These are phyloP conservation scores for Rhododendron ferrugineum DNA, from an alignment of 148 eudicot species.

Conservation along the genomic window DNA sequence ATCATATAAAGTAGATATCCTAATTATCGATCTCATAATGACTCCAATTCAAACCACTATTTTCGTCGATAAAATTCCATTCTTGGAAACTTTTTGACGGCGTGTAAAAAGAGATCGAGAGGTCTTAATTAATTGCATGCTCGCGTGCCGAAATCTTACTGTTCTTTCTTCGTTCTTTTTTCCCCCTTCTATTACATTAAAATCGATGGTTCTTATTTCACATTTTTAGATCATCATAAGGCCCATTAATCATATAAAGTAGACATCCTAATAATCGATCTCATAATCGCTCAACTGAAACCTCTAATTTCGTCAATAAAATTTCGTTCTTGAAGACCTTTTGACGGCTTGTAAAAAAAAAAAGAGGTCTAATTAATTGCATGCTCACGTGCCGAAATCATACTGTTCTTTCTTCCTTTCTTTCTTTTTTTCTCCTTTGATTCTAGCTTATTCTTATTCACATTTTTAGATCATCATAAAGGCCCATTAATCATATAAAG, in stretches of 20 bases:
- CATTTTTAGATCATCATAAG: constrained; percentile 12
- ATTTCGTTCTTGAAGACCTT: not conserved
- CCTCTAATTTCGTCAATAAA: not conserved
- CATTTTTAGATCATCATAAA: constrained; percentile 5
- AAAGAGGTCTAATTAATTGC: not conserved
- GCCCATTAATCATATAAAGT: constrained; percentile 29
- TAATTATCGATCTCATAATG: not conserved
- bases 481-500: constrained; percentile 32
- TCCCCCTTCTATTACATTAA: not conserved
- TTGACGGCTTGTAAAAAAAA: not conserved
- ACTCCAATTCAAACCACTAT: not conserved
- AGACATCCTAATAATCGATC: constrained; percentile 1
- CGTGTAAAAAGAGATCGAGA: not conserved
- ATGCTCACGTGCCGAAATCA: not conserved
- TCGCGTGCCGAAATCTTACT: not conserved
- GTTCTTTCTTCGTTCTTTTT: not conserved
- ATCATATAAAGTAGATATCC: constrained; percentile 20
- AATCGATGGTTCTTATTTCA: not conserved
- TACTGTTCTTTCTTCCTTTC: not conserved
- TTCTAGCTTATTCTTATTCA: not conserved
- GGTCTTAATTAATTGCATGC: not conserved
- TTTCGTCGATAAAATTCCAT: not conserved
- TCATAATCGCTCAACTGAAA: not conserved
- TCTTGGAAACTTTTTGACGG: not conserved
- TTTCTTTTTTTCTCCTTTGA: no score